Percentiles rank a stretch among this genome's conserved stretches.
Conservation (phyloP, 257 asterid species). For the Plantago elongata region DNA sequence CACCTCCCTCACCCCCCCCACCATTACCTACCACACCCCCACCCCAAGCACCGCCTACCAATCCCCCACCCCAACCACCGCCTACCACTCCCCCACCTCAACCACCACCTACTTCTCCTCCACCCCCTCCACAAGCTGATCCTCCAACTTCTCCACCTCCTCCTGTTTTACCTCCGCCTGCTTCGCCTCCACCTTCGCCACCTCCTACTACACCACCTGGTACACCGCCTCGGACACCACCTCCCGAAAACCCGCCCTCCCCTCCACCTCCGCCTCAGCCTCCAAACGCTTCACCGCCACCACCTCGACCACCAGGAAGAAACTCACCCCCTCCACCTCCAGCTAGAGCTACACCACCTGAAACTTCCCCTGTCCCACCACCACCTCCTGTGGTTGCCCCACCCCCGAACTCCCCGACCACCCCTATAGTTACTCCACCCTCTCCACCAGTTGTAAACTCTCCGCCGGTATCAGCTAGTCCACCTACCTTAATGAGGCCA, state of each 20-base stretch:
- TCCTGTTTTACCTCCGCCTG: conserved; percentile 26
- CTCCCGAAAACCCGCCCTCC: conserved; percentile 34
- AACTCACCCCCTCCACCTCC: conserved; percentile 40
- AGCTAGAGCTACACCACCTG: conserved; percentile 11
- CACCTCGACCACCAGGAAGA: conserved; percentile 27
- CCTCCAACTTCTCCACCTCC: conserved; percentile 34
- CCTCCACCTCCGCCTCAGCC: conserved; percentile 40
- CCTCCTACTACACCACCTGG: conserved; percentile 32
- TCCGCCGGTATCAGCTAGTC: conserved; percentile 33
- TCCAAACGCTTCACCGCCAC: conserved; percentile 31
- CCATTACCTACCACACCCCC: conserved; percentile 16
- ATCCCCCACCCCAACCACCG: conserved; percentile 16
- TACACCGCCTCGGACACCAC: conserved; percentile 25
- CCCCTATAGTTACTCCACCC: conserved; percentile 33
- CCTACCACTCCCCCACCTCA: conserved; percentile 18
- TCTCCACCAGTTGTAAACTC: conserved; percentile 14
- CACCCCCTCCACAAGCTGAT: conserved; percentile 20
- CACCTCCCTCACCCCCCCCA: conserved; percentile 30
- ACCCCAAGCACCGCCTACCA: neutral
- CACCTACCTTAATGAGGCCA: conserved; percentile 26
- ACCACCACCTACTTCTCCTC: conserved; percentile 28
- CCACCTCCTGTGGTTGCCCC: conserved; percentile 38
- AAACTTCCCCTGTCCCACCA: conserved; percentile 29
- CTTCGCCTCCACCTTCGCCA: conserved; percentile 29
- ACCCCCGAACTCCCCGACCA: conserved; percentile 39